Evolutionary conservation across 2,329 filamentous ascomycete species (phyloP).

Genomic region (Penicillium sp.): DNA sequence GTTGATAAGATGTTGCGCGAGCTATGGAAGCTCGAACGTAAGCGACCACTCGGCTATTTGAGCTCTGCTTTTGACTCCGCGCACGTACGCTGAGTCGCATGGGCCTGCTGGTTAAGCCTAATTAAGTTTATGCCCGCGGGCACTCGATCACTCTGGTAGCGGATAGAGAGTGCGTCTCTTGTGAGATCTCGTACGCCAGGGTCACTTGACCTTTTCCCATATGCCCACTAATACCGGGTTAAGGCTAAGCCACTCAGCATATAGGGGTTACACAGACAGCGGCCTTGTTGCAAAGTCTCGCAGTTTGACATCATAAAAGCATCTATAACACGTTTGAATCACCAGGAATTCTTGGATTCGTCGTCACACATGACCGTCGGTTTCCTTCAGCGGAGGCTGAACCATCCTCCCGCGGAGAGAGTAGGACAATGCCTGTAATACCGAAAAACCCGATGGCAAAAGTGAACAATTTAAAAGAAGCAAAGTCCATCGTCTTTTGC

Average conservation of each 20-base stretch:
- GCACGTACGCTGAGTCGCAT: not conserved
- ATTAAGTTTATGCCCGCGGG: conserved; percentile 6
- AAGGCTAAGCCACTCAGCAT: not conserved
- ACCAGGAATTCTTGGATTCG: not conserved
- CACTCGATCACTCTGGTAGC: not conserved
- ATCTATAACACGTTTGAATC: not conserved
- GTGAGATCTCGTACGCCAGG: not conserved
- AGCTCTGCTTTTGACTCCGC: not conserved
- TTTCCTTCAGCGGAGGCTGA: not conserved
- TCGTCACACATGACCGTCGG: not conserved
- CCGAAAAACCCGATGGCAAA: not conserved
- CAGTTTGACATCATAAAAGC: not conserved
- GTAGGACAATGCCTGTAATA: conserved; percentile 7
- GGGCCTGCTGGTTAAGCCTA: not conserved
- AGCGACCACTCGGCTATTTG: conserved; percentile 1
- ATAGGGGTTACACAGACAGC: conserved; percentile 14
- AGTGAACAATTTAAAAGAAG: not conserved
- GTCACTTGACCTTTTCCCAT: not conserved
- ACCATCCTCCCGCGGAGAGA: not conserved
- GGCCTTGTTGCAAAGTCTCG: conserved; percentile 3
- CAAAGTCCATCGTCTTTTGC: not conserved
- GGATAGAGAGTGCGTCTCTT: not conserved
- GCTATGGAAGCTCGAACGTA: not conserved
- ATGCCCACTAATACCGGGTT: not conserved
- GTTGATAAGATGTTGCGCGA: conserved; percentile 4